These are phyloP conservation scores for Globisporangium heterothallicum DNA, from an alignment of 352 stramenopile genomes.

Conservation along the genomic window DNA sequence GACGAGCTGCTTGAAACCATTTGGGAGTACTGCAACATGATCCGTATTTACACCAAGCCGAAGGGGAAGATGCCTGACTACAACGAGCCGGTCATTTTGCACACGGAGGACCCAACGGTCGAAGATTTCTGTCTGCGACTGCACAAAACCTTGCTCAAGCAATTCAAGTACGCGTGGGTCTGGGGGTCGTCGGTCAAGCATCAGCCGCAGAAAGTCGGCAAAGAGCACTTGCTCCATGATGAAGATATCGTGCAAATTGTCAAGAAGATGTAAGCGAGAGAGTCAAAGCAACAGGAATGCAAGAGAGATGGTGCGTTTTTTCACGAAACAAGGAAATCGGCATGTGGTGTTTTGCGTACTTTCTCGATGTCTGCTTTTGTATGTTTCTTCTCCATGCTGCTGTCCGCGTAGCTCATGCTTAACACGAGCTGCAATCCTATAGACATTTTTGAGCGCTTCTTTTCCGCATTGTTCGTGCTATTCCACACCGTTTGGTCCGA, in stretches of 20 bases:
- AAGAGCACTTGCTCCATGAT: conserved; percentile 96
- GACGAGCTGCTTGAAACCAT: conserved; percentile 95
- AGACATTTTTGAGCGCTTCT: too few relatives aligned
- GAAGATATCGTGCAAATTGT: conserved; percentile 99
- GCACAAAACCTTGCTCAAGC: conserved; percentile 84
- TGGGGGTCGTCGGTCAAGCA: conserved; percentile 98
- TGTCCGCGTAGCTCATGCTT: too few relatives aligned
- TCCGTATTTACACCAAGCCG: conserved; percentile 98
- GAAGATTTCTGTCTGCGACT: conserved; percentile 96
- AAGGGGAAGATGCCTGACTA: conserved; percentile 95
- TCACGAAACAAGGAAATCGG: background rate
- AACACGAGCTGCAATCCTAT: too few relatives aligned
- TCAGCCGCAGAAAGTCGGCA: conserved; percentile 98
- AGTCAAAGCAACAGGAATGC: background rate
- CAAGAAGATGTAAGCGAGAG: conserved; percentile 83
- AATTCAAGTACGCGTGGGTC: conserved; percentile 96
- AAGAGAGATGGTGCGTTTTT: too few relatives aligned
- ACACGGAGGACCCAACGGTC: conserved; percentile 92
- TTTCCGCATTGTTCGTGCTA: too few relatives aligned
- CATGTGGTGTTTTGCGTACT: too few relatives aligned
- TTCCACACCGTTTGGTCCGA: background rate
- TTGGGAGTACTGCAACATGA: conserved; percentile 98
- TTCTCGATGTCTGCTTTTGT: too few relatives aligned
- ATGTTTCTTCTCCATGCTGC: too few relatives aligned
- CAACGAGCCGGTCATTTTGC: conserved; percentile 96